Conservation (phyloP, 1,284 basidiomycete species). For the Apiotrichum akiyoshidainum region DNA sequence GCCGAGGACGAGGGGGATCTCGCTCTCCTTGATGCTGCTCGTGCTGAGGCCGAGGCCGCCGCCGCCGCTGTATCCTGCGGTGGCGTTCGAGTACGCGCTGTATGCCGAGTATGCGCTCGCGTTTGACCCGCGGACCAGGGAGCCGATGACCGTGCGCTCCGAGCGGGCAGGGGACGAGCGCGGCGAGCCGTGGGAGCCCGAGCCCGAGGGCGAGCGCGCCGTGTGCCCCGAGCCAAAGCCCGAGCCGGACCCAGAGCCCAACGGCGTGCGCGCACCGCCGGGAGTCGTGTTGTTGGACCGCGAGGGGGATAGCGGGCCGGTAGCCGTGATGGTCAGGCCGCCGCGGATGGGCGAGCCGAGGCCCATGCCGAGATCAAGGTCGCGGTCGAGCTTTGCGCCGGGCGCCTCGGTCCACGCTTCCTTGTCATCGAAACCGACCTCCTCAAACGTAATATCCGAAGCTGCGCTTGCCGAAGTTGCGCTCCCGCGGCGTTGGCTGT, state of each 20-base stretch:
- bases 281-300: not conserved
- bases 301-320: not conserved
- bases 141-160: slow-evolving; percentile 7
- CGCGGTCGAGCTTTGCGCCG: slow-evolving; percentile 1
- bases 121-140: not conserved
- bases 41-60: not conserved
- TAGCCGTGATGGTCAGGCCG: not conserved
- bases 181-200: not conserved
- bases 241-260: not conserved
- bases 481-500: not conserved
- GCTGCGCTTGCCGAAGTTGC: not conserved
- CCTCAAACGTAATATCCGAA: slow-evolving; percentile 16
- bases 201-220: not conserved
- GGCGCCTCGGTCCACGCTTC: slow-evolving; percentile 19
- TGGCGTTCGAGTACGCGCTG: not conserved
- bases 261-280: too few species aligned
- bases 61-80: not conserved
- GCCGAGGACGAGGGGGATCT: slow-evolving; percentile 58
- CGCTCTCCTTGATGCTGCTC: slow-evolving; percentile 7
- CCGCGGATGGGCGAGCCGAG: not conserved
- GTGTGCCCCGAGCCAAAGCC: not conserved
- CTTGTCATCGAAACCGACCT: slow-evolving; percentile 21
- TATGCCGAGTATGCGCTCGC: not conserved
- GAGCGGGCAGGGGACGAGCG: slow-evolving; percentile 1
- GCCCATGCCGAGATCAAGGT: not conserved